Base-by-base conservation (phyloP, 306 rosid species). In the Gillenia trifoliata region DNA sequence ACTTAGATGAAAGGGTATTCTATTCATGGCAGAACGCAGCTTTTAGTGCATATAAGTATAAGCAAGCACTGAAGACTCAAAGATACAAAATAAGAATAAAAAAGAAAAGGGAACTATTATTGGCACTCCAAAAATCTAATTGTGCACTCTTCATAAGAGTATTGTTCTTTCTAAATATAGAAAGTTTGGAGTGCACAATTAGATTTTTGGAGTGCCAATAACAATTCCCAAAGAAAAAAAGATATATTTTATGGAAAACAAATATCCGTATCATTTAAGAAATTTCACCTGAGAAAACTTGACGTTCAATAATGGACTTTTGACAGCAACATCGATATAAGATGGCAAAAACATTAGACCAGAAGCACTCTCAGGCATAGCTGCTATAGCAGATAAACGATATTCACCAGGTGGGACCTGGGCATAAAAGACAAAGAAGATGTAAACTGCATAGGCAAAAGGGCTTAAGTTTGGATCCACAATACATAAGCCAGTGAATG, bases 321-420 rank as follows among this genome's bases (percentile, higher is more conserved):
- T 87, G 69, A 92, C 90, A 36, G 78, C 82, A 76, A 92, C 92
- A 79, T 95, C 97, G 3, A 86, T 83, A 86, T 89, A 65, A 61
- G 96, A 80, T 64, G 98, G 99, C 81, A 88, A 78, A 86, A 95
- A 92, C 81, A 90, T 78, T 81, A 95, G 87, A 59, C 98, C 97
- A 75, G 96, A 89, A 82, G 86, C 86, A 83, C 87, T 88, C 74
- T 89, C 99, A 12, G 90, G 86, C 66, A 84, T 34, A 71, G 93
- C 82, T 76, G 95, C 90, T 85, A 95, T 78, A 71, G 97, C 96
- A 72, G 99, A 92, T 71, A 95, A 78, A 79, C 97, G 98, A 82
- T 95, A 95, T 78, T 92, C 99, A 75, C 98, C 98, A 11, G 93
- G 81, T 76, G 86, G 85, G 82, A 95, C 97, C 99, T 95, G 85